Evolutionary conservation across 352 stramenopile species (phyloP).

Genomic region (Phytophthora melonis): DNA sequence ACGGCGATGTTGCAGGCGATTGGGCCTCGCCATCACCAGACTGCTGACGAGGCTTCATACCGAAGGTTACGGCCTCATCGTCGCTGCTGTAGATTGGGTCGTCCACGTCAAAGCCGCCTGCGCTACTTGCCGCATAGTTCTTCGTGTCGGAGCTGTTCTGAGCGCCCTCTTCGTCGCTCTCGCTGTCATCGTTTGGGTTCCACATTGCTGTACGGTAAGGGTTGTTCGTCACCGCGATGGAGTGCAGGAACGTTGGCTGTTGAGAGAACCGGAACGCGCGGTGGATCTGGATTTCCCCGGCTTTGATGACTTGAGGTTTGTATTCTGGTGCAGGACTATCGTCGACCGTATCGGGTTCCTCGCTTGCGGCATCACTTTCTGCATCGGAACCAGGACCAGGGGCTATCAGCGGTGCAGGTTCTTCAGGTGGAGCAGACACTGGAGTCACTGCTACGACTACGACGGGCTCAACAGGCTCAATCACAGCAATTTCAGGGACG

Average conservation of each 20-base stretch:
- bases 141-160: slow-evolving; percentile 1
- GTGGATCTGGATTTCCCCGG: slow-evolving; percentile 27
- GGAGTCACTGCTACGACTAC: slow-evolving; percentile 10
- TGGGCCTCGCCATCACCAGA: background rate
- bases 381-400: background rate
- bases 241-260: slow-evolving; percentile 52
- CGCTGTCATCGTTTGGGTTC: slow-evolving; percentile 53
- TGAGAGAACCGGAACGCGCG: slow-evolving; percentile 57
- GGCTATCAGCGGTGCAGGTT: slow-evolving; percentile 1
- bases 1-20: background rate
- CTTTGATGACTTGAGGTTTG: slow-evolving; percentile 19
- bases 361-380: slow-evolving; percentile 2
- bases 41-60: background rate
- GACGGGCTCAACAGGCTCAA: slow-evolving; percentile 3
- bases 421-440: slow-evolving; percentile 5
- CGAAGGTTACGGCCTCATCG: background rate
- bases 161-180: slow-evolving; percentile 50
- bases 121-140: background rate
- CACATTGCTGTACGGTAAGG: slow-evolving; percentile 50
- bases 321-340: slow-evolving; percentile 1
- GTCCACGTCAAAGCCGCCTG: slow-evolving; percentile 20
- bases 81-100: slow-evolving; percentile 19
- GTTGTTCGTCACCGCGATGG: slow-evolving; percentile 47
- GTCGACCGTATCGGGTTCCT: background rate
- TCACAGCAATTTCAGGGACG: slow-evolving; percentile 3